Base-by-base conservation (phyloP, 805 yeast genomes). In the Debaryomyces tyrocola region DNA sequence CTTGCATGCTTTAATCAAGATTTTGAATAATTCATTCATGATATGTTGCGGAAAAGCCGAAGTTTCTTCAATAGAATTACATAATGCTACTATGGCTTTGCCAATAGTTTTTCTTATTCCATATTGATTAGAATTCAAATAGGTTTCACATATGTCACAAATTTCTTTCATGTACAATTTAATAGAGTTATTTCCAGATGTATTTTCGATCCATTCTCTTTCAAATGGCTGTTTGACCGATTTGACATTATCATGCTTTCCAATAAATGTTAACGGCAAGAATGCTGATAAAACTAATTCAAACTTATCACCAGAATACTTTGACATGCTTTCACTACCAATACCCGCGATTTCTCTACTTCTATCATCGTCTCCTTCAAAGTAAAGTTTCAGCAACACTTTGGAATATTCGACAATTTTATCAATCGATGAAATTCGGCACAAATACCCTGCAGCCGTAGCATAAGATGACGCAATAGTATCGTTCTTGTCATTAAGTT, bases 241-340 rank as follows among this genome's bases (percentile, higher is more conserved):
- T 15, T 70, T 64, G 12, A 70, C 76, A 1, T 74, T 58, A 58
- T 89, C 96, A 57, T 85, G 83, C 51, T 81, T 82, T 1, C 89
- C 97, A 47, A 92, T 69, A 59, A 82, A 92, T 0, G 90, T 79
- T 45, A 92, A 65, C 0, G 98, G 97, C 48, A 91, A 68, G 49
- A 87, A 84, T 1, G 82, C 78, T 14, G 82, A 64, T 0, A 88
- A 77, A 10, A 85, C 77, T 1, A 78, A 64, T 12, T 79, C 79
- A 58, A 90, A 88, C 53, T 71, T 77, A 51, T 85, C 90, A 4
- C 83, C 78, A 0, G 94, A 79, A 59, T 87, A 80, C 49, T 79
- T 81, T 1, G 89, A 75, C 5, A 89, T 78, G 10, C 87, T 79
- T 49, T 82, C 85, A 29, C 83, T 74, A 0, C 90, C 85, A 41